These are phyloP conservation scores for Erigeron philadelphicus DNA, from an alignment of 140 eudicot genomes.

Conservation along the genomic window DNA sequence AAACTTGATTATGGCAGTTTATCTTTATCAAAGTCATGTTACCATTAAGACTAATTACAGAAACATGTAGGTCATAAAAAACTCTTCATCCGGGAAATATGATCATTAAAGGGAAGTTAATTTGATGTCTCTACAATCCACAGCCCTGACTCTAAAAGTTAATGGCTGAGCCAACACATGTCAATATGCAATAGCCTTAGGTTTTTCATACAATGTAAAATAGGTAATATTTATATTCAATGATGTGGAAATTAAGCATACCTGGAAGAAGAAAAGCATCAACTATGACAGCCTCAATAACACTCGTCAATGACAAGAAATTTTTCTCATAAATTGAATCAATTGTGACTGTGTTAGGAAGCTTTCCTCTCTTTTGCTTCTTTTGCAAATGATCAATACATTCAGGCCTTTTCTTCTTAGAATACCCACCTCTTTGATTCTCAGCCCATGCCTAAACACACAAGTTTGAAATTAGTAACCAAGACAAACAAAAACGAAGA, in stretches of 20 bases:
- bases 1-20: not conserved
- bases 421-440: slow-evolving; percentile 56
- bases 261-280: slow-evolving; percentile 82
- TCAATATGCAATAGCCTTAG: not conserved
- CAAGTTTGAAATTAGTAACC: not conserved
- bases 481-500: not conserved
- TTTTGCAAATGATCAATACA: slow-evolving; percentile 53
- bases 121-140: not conserved
- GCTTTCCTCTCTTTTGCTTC: slow-evolving; percentile 74
- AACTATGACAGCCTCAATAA: slow-evolving; percentile 70
- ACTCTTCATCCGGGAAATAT: too few species aligned
- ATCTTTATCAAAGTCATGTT: too few species aligned
- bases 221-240: slow-evolving; percentile 1
- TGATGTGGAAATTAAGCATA: slow-evolving; percentile 18
- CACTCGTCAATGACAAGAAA: slow-evolving; percentile 66
- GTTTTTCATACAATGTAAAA: not conserved
- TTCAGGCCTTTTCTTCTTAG: slow-evolving; percentile 71
- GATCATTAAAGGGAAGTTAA: too few species aligned
- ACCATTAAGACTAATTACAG: too few species aligned
- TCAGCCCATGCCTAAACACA: slow-evolving; percentile 73
- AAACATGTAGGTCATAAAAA: too few species aligned
- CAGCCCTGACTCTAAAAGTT: not conserved
- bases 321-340: slow-evolving; percentile 81
- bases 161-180: not conserved
- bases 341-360: slow-evolving; percentile 57